Conservation (phyloP, 345 rosid species). For the Balakata baccata region DNA sequence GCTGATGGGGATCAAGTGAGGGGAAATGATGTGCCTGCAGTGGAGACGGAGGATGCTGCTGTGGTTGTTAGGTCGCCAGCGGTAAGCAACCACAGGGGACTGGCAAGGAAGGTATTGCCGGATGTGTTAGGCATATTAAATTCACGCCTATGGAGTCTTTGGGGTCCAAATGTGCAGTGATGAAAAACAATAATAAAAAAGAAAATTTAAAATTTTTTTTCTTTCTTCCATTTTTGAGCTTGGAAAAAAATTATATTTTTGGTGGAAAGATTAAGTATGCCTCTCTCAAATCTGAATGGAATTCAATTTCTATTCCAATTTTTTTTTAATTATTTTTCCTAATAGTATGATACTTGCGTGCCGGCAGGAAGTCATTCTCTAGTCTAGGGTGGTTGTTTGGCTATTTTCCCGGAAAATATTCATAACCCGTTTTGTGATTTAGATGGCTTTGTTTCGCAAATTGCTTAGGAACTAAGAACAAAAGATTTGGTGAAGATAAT, state of each 20-base stretch:
- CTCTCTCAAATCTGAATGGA: neutral
- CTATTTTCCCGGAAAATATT: neutral
- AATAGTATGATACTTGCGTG: neutral
- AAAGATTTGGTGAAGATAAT: slow-evolving; percentile 26
- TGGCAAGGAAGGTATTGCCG: slow-evolving; percentile 94
- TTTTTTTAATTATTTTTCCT: neutral
- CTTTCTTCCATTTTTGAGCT: neutral
- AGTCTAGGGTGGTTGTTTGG: neutral
- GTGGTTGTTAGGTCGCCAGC: slow-evolving; percentile 7
- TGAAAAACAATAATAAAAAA: neutral
- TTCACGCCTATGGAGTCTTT: slow-evolving; percentile 89
- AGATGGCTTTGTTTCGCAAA: neutral
- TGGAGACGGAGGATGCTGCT: neutral
- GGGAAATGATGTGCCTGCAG: slow-evolving; percentile 16
- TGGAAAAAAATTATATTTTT: neutral
- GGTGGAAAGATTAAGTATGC: neutral
- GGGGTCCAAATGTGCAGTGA: slow-evolving; percentile 72
- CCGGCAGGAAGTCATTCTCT: slow-evolving; percentile 16
- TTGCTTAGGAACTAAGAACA: slow-evolving; percentile 23
- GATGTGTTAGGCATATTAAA: slow-evolving; percentile 82
- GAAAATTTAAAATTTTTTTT: neutral
- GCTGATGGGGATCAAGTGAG: neutral
- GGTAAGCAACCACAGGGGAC: slow-evolving; percentile 48
- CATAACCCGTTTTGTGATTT: too few relatives aligned
- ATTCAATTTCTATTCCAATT: neutral